Evolutionary conservation across 352 stramenopile genomes (phyloP).

Genomic region (Phytophthora colocasiae): DNA sequence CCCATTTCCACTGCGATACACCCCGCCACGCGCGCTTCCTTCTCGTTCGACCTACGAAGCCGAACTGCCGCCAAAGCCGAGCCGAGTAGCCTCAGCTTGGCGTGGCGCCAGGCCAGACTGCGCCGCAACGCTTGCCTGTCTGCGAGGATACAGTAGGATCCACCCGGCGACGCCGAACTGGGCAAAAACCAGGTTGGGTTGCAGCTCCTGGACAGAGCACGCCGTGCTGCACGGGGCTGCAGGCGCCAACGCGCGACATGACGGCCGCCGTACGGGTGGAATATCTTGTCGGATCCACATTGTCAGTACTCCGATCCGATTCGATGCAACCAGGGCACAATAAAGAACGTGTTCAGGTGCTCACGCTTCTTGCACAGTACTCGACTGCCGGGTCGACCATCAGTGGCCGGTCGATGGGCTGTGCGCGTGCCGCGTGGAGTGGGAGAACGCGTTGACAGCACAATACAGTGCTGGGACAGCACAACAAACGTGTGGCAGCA

Average conservation of each 20-base stretch:
- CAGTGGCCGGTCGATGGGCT: neutral
- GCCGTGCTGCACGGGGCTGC: constrained; percentile 20
- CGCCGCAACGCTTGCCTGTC: constrained; percentile 19
- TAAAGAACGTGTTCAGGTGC: no score
- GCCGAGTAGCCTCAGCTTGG: neutral
- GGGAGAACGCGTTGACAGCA: no score
- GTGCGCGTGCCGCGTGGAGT: no score
- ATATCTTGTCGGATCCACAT: constrained; percentile 5
- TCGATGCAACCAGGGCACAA: neutral
- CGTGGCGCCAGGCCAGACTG: neutral
- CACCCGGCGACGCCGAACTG: constrained; percentile 17
- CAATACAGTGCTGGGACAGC: no score
- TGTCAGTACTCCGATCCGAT: neutral
- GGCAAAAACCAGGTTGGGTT: constrained; percentile 27
- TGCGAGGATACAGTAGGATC: constrained; percentile 15
- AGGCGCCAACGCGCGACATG: constrained; percentile 26
- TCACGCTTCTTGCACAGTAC: neutral
- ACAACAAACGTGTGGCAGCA: no score
- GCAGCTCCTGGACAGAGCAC: constrained; percentile 36
- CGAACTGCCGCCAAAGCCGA: neutral
- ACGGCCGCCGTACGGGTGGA: constrained; percentile 9
- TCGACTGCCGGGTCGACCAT: neutral
- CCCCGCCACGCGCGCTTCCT: neutral
- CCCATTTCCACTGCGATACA: neutral
- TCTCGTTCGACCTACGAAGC: neutral